Evolutionary conservation across 164 flowering plant genomes (phyloP).

Genomic region (Sextonia rubra): DNA sequence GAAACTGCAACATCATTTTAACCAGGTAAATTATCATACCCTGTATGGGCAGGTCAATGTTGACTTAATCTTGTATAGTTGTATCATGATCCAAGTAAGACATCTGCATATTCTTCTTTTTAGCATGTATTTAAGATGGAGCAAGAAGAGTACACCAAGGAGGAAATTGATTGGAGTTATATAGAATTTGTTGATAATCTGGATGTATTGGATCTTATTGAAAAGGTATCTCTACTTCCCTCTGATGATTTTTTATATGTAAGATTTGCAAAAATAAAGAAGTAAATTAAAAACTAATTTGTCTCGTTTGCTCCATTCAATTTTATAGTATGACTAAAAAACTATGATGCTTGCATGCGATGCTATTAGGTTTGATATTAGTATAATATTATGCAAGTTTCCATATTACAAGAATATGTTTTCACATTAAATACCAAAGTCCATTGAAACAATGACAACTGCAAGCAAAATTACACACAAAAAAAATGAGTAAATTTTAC

Average conservation of each 20-base stretch:
- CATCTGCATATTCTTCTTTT: conserved; percentile 14
- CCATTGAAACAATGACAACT: too few relatives aligned
- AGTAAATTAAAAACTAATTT: too few relatives aligned
- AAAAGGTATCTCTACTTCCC: conserved; percentile 51
- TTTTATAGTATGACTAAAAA: too few relatives aligned
- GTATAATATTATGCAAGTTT: too few relatives aligned
- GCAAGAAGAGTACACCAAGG: conserved; percentile 85
- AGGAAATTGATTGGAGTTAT: conserved; percentile 92
- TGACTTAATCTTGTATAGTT: conserved; percentile 2
- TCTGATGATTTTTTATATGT: not conserved
- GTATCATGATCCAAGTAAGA: conserved; percentile 5
- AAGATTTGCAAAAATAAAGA: not conserved
- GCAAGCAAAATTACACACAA: not conserved
- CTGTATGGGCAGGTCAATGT: conserved; percentile 4
- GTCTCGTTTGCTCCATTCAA: too few relatives aligned
- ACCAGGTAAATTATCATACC: conserved; percentile 57
- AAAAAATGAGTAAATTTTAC: not conserved
- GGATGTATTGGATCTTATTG: conserved; percentile 87
- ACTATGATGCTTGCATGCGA: too few relatives aligned
- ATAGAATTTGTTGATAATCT: conserved; percentile 93
- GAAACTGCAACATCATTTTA: conserved; percentile 97
- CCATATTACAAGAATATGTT: too few relatives aligned
- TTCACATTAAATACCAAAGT: too few relatives aligned
- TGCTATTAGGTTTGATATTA: too few relatives aligned
- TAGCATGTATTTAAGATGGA: conserved; percentile 98